A percentile compares a stretch with the other conserved stretches of the same genome.
phyloP scores from a whole-genome alignment of 2,329 filamentous ascomycete genomes.

The Trichoderma sp. region DNA sequence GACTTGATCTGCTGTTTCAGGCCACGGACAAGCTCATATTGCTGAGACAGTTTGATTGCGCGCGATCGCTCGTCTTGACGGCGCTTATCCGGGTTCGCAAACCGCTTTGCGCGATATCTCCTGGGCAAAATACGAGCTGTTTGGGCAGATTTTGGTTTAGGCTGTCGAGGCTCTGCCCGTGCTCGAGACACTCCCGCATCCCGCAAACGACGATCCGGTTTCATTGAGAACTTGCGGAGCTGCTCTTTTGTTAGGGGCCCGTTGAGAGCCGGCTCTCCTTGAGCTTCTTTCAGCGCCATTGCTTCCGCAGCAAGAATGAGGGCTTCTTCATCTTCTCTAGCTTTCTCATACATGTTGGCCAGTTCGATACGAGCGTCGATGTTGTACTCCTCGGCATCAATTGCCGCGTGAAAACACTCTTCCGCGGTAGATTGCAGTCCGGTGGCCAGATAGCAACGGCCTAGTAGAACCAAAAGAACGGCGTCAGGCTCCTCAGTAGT shows the following conservation, averaged over 20 bases:
- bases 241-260: constrained; percentile 25
- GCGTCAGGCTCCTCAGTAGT: constrained; percentile 54
- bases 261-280: constrained; percentile 35
- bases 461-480: constrained; percentile 57
- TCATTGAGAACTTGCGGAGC: not conserved
- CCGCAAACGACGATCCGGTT: not conserved
- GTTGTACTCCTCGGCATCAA: constrained; percentile 69
- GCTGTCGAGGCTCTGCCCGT: constrained; percentile 11
- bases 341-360: constrained; percentile 80
- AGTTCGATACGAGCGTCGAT: constrained; percentile 78
- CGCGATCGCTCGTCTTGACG: constrained; percentile 48
- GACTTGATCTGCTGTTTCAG: constrained; percentile 46
- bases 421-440: constrained; percentile 70
- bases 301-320: constrained; percentile 76
- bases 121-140: constrained; percentile 36
- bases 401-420: constrained; percentile 73
- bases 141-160: constrained; percentile 4
- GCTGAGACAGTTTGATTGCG: constrained; percentile 42
- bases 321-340: constrained; percentile 72
- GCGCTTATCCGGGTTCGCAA: constrained; percentile 48
- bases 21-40: constrained; percentile 48
- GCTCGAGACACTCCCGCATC: constrained; percentile 9
- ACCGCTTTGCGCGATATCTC: constrained; percentile 49
- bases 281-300: constrained; percentile 61
- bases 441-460: constrained; percentile 68